Conservation (phyloP, 805 yeast species). For the Saturnispora diversa region DNA sequence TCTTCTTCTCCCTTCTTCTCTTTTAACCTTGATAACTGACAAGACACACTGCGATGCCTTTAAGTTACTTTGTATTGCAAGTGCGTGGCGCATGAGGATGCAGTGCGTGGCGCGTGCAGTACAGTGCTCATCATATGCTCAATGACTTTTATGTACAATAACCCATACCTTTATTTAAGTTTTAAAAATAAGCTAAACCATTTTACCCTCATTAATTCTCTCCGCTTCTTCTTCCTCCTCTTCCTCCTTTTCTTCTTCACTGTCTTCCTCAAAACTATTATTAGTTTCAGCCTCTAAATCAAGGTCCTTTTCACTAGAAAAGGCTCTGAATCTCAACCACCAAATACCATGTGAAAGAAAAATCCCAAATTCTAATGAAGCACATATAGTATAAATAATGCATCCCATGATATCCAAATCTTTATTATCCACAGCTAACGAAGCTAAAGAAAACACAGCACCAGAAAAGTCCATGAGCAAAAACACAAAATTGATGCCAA, state of each 20-base stretch:
- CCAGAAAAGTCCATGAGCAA: constrained; percentile 44
- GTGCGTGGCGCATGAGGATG: too few species aligned
- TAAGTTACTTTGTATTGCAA: too few species aligned
- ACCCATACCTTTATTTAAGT: too few species aligned
- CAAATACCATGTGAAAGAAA: constrained; percentile 63
- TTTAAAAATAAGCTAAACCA: too few species aligned
- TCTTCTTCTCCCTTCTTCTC: background rate
- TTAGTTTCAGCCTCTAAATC: background rate
- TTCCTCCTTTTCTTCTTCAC: constrained; percentile 3
- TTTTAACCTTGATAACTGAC: too few species aligned
- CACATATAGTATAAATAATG: constrained; percentile 64
- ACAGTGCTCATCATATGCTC: too few species aligned
- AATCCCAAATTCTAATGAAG: constrained; percentile 71
- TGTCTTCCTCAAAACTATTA: constrained; percentile 5
- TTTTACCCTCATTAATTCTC: too few species aligned
- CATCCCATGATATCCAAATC: constrained; percentile 72
- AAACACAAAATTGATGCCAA: constrained; percentile 48
- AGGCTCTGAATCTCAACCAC: constrained; percentile 40
- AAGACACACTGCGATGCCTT: too few species aligned
- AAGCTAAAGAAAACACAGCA: constrained; percentile 54
- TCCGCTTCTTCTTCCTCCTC: background rate
- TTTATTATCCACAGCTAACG: constrained; percentile 43
- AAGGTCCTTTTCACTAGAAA: constrained; percentile 13
- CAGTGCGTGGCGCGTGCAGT: too few species aligned
- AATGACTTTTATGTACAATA: too few species aligned